Evolutionary conservation across 441 rosid genomes (phyloP).

Genomic region (Adansonia madagascariensis): DNA sequence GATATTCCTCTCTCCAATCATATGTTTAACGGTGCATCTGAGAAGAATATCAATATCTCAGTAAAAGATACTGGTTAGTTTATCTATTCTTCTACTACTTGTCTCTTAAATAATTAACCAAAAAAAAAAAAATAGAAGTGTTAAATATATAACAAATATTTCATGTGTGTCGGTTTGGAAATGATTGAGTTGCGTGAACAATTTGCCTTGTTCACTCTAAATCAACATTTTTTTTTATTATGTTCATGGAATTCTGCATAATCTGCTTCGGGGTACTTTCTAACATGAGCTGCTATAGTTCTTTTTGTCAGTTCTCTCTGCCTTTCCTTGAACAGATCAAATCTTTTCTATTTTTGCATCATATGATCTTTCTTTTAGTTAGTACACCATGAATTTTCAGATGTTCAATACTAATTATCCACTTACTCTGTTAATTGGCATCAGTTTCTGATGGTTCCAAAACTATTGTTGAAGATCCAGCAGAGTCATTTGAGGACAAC

Average conservation of each 20-base stretch:
- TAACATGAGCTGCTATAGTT: background rate
- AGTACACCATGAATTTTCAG: background rate
- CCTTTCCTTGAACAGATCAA: background rate
- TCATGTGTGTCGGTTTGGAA: background rate
- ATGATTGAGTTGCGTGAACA: background rate
- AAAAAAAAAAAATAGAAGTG: too few relatives aligned
- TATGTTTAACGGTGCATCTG: slow-evolving; percentile 31
- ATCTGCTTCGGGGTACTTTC: slow-evolving; percentile 4
- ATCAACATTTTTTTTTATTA: background rate
- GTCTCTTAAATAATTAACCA: background rate
- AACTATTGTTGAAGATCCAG: slow-evolving; percentile 45
- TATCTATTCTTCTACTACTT: slow-evolving; percentile 12
- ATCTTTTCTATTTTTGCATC: background rate
- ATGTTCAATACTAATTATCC: background rate
- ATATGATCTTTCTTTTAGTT: background rate
- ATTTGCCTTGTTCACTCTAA: background rate
- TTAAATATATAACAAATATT: background rate
- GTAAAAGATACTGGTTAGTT: slow-evolving; percentile 48
- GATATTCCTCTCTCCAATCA: slow-evolving; percentile 29
- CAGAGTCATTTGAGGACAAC: slow-evolving; percentile 51
- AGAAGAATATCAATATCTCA: slow-evolving; percentile 31
- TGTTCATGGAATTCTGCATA: background rate
- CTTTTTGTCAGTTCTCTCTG: background rate
- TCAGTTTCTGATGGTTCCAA: slow-evolving; percentile 39
- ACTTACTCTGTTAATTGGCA: slow-evolving; percentile 37